Conservation (phyloP, 192 early-diverging fungal species). For the Coemansia sp. region DNA sequence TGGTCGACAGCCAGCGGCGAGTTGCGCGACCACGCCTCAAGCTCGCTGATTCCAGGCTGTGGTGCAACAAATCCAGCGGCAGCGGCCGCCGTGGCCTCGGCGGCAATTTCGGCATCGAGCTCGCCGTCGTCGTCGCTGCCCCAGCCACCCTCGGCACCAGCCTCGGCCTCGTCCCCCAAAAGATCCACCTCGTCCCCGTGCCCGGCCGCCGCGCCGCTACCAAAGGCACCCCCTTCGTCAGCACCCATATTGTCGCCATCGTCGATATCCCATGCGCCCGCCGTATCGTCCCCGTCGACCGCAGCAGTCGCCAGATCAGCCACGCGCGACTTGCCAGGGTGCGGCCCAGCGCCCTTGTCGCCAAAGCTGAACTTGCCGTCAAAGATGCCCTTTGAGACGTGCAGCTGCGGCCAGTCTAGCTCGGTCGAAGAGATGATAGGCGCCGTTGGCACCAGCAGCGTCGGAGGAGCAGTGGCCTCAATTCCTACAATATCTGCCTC, state of each 20-base stretch:
- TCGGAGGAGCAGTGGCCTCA: conserved; percentile 29
- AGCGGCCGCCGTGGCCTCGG: conserved; percentile 52
- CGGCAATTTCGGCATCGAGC: conserved; percentile 60
- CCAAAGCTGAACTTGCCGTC: conserved; percentile 66
- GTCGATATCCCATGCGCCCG: conserved; percentile 74
- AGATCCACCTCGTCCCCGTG: conserved; percentile 37
- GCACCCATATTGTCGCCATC: conserved; percentile 59
- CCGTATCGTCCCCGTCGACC: conserved; percentile 54
- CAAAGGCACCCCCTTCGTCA: conserved; percentile 10
- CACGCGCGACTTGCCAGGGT: conserved; percentile 43
- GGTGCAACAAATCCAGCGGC: conserved; percentile 65
- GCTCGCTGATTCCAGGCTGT: conserved; percentile 66
- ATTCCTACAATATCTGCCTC: conserved; percentile 53
- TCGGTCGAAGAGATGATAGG: conserved; percentile 72
- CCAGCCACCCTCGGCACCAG: conserved; percentile 69
- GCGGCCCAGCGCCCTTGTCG: conserved; percentile 44
- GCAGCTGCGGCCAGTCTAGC: conserved; percentile 89
- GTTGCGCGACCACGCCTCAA: conserved; percentile 76
- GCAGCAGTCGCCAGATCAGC: conserved; percentile 59
- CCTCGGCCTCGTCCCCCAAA: conserved; percentile 54
- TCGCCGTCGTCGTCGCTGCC: conserved; percentile 80
- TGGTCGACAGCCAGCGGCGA: conserved; percentile 87
- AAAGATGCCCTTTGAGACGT: conserved; percentile 74
- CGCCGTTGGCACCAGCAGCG: conserved; percentile 63
- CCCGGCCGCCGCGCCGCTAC: conserved; percentile 46